Conservation (phyloP, 441 rosid species). For the Jatropha podagrica region DNA sequence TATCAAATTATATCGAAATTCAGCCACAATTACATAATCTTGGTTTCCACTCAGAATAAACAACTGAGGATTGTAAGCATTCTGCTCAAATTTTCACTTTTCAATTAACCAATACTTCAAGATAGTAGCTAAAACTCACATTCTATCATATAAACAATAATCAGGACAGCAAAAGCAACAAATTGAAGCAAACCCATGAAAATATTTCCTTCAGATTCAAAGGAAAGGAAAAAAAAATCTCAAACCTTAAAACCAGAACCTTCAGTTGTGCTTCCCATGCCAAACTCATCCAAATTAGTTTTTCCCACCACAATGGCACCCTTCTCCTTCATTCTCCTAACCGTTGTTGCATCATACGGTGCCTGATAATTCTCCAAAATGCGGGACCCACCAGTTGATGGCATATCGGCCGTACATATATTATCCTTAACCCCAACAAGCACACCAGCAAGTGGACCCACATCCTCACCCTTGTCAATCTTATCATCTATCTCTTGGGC, state of each 20-base stretch:
- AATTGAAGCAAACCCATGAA: background rate
- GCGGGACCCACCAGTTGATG: constrained; percentile 83
- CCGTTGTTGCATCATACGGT: constrained; percentile 80
- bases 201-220: background rate
- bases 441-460: constrained; percentile 84
- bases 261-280: constrained; percentile 96
- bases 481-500: constrained; percentile 56
- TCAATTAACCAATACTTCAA: background rate
- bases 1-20: background rate
- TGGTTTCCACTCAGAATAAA: too few relatives aligned
- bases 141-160: background rate
- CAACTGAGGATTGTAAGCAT: too few relatives aligned
- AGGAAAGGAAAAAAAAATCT: background rate
- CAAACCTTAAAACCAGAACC: constrained; percentile 81
- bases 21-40: background rate
- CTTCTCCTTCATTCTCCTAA: constrained; percentile 57
- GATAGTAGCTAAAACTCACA: background rate
- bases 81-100: too few relatives aligned
- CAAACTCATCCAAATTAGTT: constrained; percentile 95
- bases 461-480: constrained; percentile 51
- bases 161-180: background rate
- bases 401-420: constrained; percentile 87
- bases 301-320: constrained; percentile 87
- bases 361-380: constrained; percentile 68
- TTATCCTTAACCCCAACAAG: constrained; percentile 82